Evolutionary conservation across 164 flowering plant genomes (phyloP).

Genomic region (Kalanchoe fedtschenkoi): DNA sequence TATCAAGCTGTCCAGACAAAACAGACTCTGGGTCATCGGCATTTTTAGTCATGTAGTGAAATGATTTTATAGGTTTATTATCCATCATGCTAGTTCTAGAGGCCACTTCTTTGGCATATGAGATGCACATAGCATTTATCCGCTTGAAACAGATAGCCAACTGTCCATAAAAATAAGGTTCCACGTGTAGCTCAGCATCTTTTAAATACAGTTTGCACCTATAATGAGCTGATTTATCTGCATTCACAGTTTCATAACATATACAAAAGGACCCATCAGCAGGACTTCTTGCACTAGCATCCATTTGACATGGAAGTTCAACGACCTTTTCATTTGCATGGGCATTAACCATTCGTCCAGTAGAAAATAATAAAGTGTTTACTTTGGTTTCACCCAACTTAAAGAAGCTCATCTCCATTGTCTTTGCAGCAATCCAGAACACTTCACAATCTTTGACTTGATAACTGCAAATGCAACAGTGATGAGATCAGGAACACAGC

Average conservation of each 20-base stretch:
- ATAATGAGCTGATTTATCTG: conserved; percentile 11
- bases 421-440: conserved; percentile 26
- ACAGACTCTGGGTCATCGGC: conserved; percentile 13
- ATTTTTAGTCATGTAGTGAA: neutral
- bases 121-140: conserved; percentile 18
- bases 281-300: conserved; percentile 13
- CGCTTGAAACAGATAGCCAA: conserved; percentile 35
- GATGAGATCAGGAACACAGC: neutral
- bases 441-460: conserved; percentile 16
- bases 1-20: conserved; percentile 29
- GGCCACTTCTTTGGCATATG: conserved; percentile 15
- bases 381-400: conserved; percentile 13
- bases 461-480: conserved; percentile 35
- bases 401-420: conserved; percentile 23
- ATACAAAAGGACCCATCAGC: conserved; percentile 37
- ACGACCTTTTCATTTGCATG: conserved; percentile 15
- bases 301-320: conserved; percentile 9
- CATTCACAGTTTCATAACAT: conserved; percentile 30
- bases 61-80: neutral
- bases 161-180: conserved; percentile 44
- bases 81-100: conserved; percentile 5
- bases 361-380: conserved; percentile 28
- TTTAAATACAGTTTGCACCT: conserved; percentile 25
- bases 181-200: conserved; percentile 63
- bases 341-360: conserved; percentile 20